Evolutionary conservation across 176 grass and related monocot species (phyloP), one percentile per base, ranked within the genome.

Genomic region (Hordeum marinum): DNA sequence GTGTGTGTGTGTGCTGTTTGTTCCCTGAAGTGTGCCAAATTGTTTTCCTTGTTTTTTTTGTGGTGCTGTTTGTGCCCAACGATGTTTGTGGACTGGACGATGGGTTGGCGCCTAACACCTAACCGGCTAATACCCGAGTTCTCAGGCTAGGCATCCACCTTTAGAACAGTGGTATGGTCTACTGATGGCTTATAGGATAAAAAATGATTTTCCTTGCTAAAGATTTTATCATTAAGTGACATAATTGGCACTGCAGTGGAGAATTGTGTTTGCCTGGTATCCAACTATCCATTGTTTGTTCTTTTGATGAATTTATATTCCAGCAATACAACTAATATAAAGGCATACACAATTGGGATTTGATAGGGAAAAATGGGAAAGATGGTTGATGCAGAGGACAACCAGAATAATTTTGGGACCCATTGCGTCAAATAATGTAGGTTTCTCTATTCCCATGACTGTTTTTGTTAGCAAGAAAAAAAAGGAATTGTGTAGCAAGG

Each of bases 291-390:
- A 50, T 68, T 42, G 13, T 21, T 65, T 86, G 41, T 8, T 85
- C 4, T 77, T 80, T 77, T 66, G 17, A 76, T 63, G 21, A 83
- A 72, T 41, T 85, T 85, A 8, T 34, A 25, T 78, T 52, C 57
- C 48, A 59, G 86, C 90, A 25, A 74, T 52, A 68, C 48, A 59
- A 86, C 90, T 91, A 71, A 94, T 91, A 67, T 41, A 84, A 83
- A 69, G 54, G 80, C 71, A 86, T 81, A 48, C 61, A 85, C 78
- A 90, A 93, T 87, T 85, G 87, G 84, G 85, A 86, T 92, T 94
- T 97, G 63, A 90, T 94, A 94, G 92, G 92, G 37, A 60, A 40
- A 87, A 95, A 74, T 95, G 90, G 68, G 83, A 85, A 95, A 78
- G 91, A 91, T 80, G 91, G 95, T 91, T 98, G 91, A 98, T 82